A percentile compares a stretch with the other conserved stretches of the same genome.
phyloP scores from a whole-genome alignment of 2,329 filamentous ascomycete species.

The Alternaria triticina region DNA sequence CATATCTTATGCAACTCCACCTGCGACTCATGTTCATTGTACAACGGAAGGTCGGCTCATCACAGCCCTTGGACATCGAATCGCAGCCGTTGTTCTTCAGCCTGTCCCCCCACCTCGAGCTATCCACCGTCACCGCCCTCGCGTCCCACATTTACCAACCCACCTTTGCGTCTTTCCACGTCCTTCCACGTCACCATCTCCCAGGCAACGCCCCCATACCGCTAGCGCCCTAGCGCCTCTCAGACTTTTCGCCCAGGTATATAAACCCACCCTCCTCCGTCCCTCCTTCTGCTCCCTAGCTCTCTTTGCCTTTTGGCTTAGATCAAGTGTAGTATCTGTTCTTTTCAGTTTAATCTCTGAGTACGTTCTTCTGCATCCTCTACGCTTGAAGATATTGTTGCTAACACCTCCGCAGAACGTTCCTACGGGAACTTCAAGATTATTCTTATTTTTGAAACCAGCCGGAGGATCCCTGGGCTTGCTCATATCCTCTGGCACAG shows the following conservation, averaged over 20 bases:
- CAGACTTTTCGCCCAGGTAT: neutral
- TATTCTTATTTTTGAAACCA: conserved; percentile 5
- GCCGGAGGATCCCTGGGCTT: neutral
- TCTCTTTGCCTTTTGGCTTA: conserved; percentile 25
- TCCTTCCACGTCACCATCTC: neutral
- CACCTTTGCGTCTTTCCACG: neutral
- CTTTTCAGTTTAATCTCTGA: conserved; percentile 77
- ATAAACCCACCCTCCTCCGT: conserved; percentile 1
- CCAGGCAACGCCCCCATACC: neutral
- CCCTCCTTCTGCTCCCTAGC: conserved; percentile 9
- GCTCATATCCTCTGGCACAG: conserved; percentile 1
- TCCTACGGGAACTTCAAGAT: conserved; percentile 7
- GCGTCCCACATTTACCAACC: neutral
- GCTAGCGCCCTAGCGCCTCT: neutral
- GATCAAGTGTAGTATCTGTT: conserved; percentile 72
- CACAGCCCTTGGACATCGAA: neutral
- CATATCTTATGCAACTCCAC: neutral
- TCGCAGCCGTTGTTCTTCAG: neutral
- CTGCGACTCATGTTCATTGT: neutral
- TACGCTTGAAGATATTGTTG: neutral
- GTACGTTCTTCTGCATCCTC: conserved; percentile 66
- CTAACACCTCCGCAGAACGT: neutral
- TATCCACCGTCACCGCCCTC: neutral
- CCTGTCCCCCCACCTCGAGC: neutral
- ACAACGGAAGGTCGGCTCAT: neutral